phyloP scores from a whole-genome alignment of 176 grass and related monocot species.

The Coix lacrymajobi region DNA sequence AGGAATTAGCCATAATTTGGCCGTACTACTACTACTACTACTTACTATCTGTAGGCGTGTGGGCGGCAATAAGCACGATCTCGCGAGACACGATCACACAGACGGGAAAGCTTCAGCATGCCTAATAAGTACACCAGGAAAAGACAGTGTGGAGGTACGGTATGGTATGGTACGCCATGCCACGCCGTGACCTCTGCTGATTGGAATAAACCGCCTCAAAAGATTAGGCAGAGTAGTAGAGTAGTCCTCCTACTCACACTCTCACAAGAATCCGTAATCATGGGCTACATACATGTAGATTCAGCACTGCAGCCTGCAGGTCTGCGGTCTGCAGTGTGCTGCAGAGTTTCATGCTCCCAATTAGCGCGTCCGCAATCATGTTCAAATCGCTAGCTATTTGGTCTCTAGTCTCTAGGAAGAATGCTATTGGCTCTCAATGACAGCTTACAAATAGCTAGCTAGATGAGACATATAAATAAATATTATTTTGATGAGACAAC shows the following conservation, averaged over 20 bases:
- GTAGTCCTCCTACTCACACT: not conserved
- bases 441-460: too few species aligned
- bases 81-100: not conserved
- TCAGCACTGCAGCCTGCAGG: not conserved
- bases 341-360: not conserved
- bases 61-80: conserved; percentile 1
- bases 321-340: not conserved
- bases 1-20: conserved; percentile 7
- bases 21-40: not conserved
- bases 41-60: too few species aligned
- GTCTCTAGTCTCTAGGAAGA: too few species aligned
- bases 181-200: not conserved
- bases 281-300: not conserved
- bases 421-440: too few species aligned
- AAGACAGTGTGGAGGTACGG: conserved; percentile 23
- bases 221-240: not conserved
- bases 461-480: too few species aligned
- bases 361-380: too few species aligned
- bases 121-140: conserved; percentile 25
- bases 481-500: too few species aligned
- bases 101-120: not conserved
- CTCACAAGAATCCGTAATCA: not conserved
- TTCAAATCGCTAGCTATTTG: too few species aligned
- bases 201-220: not conserved
- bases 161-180: too few species aligned